phyloP scores from a whole-genome alignment of 345 rosid species.

The Cardamine occulta region DNA sequence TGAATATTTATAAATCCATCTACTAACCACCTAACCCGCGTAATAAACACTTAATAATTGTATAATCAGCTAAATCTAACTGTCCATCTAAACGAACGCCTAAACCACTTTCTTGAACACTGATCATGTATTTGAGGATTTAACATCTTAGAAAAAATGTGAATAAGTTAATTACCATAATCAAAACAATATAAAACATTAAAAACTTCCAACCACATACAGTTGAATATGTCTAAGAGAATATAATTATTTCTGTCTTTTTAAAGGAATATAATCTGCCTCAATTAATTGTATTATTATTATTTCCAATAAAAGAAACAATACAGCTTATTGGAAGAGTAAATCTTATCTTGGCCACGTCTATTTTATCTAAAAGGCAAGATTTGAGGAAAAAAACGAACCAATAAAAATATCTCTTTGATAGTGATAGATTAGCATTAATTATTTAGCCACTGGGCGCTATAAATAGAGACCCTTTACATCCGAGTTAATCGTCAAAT shows the following conservation, averaged over 20 bases:
- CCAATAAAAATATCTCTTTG: background rate
- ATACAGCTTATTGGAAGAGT: background rate
- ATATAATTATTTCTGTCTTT: background rate
- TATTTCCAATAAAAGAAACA: background rate
- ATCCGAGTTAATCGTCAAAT: conserved; percentile 24
- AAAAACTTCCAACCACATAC: background rate
- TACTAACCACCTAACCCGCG: too few relatives aligned
- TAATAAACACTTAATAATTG: too few relatives aligned
- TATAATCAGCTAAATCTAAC: too few relatives aligned
- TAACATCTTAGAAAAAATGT: too few relatives aligned
- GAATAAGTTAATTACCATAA: too few relatives aligned
- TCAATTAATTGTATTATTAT: background rate
- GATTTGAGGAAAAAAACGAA: background rate
- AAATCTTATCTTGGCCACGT: conserved; percentile 30
- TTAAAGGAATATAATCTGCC: conserved; percentile 5
- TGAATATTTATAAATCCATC: too few relatives aligned
- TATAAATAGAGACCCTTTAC: conserved; percentile 36
- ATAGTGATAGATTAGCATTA: background rate
- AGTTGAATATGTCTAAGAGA: conserved; percentile 7
- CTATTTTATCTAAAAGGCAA: background rate
- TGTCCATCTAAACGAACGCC: too few relatives aligned
- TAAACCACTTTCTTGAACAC: too few relatives aligned
- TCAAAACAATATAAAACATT: too few relatives aligned
- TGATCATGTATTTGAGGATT: too few relatives aligned
- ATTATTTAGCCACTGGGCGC: background rate